A percentile compares a stretch with the other conserved stretches of the same genome.
These are phyloP conservation scores for Quercus robur DNA, from an alignment of 306 rosid species.

Conservation along the genomic window DNA sequence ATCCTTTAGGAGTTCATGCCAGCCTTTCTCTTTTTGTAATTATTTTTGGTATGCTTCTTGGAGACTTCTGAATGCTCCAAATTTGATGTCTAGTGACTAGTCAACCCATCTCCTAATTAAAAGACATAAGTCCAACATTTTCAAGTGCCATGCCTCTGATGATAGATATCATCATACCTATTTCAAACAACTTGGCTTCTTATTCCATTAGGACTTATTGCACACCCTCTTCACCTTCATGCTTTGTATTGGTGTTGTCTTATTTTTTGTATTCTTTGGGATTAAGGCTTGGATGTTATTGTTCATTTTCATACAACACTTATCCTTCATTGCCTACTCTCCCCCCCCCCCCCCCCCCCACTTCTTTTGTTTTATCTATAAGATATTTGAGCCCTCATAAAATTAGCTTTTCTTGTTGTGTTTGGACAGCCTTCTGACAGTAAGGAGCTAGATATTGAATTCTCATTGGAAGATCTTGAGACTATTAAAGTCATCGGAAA, in stretches of 20 bases:
- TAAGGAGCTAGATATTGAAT: conserved; percentile 70
- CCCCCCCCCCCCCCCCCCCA: too few relatives aligned
- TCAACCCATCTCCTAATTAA: background rate
- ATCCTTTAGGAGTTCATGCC: background rate
- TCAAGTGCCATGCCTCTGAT: background rate
- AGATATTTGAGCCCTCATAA: conserved; percentile 18
- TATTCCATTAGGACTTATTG: background rate
- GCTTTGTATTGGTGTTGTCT: background rate
- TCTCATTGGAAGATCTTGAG: conserved; percentile 86
- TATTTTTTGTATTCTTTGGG: background rate
- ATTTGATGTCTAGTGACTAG: background rate
- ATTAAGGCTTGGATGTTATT: background rate
- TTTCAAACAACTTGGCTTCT: background rate
- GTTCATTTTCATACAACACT: background rate
- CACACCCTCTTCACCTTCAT: background rate
- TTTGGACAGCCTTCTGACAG: conserved; percentile 63
- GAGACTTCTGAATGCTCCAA: background rate
- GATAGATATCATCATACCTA: background rate
- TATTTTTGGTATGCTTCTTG: background rate
- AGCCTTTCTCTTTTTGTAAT: background rate
- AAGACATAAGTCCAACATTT: background rate
- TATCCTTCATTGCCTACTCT: background rate
- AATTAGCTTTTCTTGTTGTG: conserved; percentile 7
- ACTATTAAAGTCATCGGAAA: conserved; percentile 89
- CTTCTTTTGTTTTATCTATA: background rate